phyloP scores from a whole-genome alignment of 306 rosid genomes.

The Medicago arabica region DNA sequence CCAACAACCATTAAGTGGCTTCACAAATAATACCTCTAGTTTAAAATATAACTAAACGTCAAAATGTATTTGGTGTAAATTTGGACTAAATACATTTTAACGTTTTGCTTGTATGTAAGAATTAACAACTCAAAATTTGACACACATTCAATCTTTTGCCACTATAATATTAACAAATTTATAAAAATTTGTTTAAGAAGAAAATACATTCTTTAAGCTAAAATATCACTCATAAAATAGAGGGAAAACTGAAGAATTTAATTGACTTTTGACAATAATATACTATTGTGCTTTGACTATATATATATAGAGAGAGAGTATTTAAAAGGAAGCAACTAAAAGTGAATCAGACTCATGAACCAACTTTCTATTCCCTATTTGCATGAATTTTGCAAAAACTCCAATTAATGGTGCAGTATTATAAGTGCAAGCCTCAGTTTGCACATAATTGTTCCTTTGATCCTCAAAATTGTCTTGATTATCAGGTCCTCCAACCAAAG shows the following conservation, averaged over 20 bases:
- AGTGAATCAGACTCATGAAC: conserved; percentile 40
- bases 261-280: not conserved
- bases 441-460: conserved; percentile 71
- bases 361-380: conserved; percentile 44
- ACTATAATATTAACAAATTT: not conserved
- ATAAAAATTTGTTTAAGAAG: not conserved
- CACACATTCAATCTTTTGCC: not conserved
- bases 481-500: conserved; percentile 91
- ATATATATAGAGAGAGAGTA: not conserved
- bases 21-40: too few species aligned
- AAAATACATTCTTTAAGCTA: conserved; percentile 42
- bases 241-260: not conserved
- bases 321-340: conserved; percentile 55
- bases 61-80: too few species aligned
- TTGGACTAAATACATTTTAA: too few species aligned
- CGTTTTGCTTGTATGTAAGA: too few species aligned
- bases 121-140: too few species aligned
- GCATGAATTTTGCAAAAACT: conserved; percentile 69
- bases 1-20: too few species aligned
- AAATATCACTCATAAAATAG: not conserved
- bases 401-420: conserved; percentile 88
- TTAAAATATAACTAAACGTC: too few species aligned
- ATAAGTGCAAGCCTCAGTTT: conserved; percentile 94
- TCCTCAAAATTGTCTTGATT: conserved; percentile 62
- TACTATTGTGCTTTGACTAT: conserved; percentile 20